Evolutionary conservation across 371 early-diverging fungal species (phyloP).

Genomic region (Entomophthora muscae): DNA sequence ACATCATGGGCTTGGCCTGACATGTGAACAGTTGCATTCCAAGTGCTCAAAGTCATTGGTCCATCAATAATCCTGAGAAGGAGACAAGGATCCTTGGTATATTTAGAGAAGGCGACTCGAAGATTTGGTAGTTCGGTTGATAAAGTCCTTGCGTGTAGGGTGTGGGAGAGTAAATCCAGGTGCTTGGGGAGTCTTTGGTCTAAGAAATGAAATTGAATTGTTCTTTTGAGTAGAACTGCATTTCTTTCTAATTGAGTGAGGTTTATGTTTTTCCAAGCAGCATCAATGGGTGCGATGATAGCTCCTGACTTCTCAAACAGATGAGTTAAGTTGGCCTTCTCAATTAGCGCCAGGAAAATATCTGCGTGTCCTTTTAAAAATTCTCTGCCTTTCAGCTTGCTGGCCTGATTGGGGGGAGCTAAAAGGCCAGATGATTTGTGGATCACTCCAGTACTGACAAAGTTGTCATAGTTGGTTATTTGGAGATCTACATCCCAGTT

Average conservation of each 20-base stretch:
- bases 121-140: background rate
- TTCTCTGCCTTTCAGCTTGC: background rate
- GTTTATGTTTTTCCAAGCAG: constrained; percentile 1
- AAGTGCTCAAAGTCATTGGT: background rate
- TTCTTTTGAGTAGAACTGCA: background rate
- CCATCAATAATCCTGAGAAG: background rate
- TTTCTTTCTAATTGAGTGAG: background rate
- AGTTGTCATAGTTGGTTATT: background rate
- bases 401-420: background rate
- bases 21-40: background rate
- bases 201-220: constrained; percentile 2
- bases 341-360: background rate
- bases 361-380: background rate
- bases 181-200: background rate
- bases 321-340: background rate
- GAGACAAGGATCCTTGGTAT: background rate
- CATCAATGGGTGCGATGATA: background rate
- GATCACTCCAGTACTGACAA: background rate
- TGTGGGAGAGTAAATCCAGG: background rate
- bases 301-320: background rate
- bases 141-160: background rate
- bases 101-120: background rate
- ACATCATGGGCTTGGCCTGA: constrained; percentile 6
- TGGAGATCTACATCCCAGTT: background rate
- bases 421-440: background rate